Conservation (phyloP, 2,329 filamentous ascomycete genomes). For the Pyrenochaeta sp. region DNA sequence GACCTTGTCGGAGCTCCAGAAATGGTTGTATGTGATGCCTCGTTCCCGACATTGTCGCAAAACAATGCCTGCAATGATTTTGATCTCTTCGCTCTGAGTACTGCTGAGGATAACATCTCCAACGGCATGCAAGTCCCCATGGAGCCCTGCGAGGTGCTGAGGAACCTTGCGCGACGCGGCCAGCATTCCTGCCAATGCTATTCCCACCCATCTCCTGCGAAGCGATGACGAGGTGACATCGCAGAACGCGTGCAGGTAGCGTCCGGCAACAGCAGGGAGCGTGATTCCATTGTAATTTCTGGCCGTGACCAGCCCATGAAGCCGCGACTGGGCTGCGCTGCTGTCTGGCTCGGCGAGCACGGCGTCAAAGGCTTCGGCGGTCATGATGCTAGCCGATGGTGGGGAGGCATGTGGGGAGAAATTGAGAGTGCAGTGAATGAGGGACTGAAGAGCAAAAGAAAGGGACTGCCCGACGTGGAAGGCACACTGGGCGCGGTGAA, state of each 20-base stretch:
- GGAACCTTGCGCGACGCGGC: conserved; percentile 21
- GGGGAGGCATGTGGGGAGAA: neutral
- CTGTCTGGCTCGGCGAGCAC: conserved; percentile 31
- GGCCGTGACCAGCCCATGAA: conserved; percentile 26
- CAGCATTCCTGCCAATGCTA: conserved; percentile 39
- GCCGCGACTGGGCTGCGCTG: conserved; percentile 20
- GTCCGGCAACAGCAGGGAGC: conserved; percentile 23
- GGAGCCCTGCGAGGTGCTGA: conserved; percentile 18
- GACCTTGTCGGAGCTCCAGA: conserved; percentile 37
- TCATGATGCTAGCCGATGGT: conserved; percentile 19
- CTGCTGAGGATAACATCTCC: conserved; percentile 33
- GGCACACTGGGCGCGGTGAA: conserved; percentile 13
- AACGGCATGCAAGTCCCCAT: conserved; percentile 21
- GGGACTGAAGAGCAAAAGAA: conserved; percentile 1
- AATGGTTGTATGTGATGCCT: conserved; percentile 29
- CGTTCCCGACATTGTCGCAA: conserved; percentile 33
- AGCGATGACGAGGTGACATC: conserved; percentile 16
- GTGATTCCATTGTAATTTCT: conserved; percentile 10
- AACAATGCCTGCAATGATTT: conserved; percentile 40
- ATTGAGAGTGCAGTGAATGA: conserved; percentile 2
- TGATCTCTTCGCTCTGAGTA: conserved; percentile 37
- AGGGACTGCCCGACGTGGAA: neutral
- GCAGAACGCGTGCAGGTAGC: conserved; percentile 39
- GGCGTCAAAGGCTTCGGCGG: conserved; percentile 22
- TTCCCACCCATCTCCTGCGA: conserved; percentile 41